Evolutionary conservation across 2,329 filamentous ascomycete species (phyloP), one percentile per base, ranked within the genome.

Genomic region (Verticillium longisporum): DNA sequence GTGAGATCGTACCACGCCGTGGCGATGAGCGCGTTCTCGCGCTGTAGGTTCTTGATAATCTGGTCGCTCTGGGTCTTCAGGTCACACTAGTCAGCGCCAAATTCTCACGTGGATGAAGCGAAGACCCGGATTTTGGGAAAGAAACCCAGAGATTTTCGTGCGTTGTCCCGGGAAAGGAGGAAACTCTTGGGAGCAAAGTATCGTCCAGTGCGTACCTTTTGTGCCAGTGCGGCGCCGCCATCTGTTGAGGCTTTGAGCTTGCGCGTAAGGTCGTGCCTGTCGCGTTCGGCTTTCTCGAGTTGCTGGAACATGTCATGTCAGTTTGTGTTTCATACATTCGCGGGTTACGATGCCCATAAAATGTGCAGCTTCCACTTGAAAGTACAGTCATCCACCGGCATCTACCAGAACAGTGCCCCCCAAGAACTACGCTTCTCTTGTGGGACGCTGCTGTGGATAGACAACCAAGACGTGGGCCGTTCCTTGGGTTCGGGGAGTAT

Each of bases 1-100:
- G 88, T 87, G 68, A 95, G 83, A 73, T 94, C 90, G 75, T 93
- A 93, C 90, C 90, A 96, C 2, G 92, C 91, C n/a, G 87, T 89
- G 32, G 88, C 81, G 68, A 96, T 91, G 70, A 95, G 82, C 45
- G 83, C 83, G 72, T 91, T 92, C 74, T 96, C 91, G 67, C 89
- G 85, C 72, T 89, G 84, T 62, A 96, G 82, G 67, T 88, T 90
- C 66, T 86, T 85, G 69, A 90, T 83, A 58, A 79, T 76, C 69
- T 83, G 77, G 56, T 86, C 83, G 65, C 73, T 74, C 60, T 80
- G 76, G 54, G 80, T 79, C 80, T 85, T 68, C 56, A 60, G 21
- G 18, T 21, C 5, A 21, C 41, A 26, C 9, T 50, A 11, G 55
- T 56, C n/a, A 56, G 55, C 32, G 37, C 4, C 7, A 18, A 15